Evolutionary conservation across 192 early-diverging fungal species (phyloP).

Genomic region (Polychytrium aggregatum): DNA sequence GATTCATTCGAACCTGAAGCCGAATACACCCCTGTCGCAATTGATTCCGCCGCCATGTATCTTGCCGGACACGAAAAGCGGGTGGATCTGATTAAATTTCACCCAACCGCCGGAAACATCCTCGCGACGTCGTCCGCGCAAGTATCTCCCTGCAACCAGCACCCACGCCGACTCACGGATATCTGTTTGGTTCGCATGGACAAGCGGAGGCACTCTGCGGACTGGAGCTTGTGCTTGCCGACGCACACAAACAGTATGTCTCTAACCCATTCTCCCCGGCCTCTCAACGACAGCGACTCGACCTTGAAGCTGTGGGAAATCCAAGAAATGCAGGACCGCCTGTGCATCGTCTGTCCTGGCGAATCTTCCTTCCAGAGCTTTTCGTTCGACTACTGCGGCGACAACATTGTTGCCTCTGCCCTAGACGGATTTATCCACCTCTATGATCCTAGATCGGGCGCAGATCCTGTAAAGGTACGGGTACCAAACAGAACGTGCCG

Average conservation of each 20-base stretch:
- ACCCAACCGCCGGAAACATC: constrained; percentile 11
- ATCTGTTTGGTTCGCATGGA: background rate
- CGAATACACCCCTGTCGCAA: constrained; percentile 1
- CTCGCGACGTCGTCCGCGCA: constrained; percentile 11
- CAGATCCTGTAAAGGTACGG: constrained; percentile 8
- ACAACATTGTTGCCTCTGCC: background rate
- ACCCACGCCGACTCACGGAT: background rate
- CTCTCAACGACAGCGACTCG: constrained; percentile 8
- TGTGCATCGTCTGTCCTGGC: constrained; percentile 1
- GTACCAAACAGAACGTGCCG: too few species aligned
- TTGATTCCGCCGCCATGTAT: constrained; percentile 10
- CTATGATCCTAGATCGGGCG: constrained; percentile 11
- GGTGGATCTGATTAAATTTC: constrained; percentile 15
- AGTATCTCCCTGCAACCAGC: background rate
- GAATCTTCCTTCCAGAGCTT: background rate
- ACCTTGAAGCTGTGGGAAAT: constrained; percentile 21
- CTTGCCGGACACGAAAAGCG: constrained; percentile 21
- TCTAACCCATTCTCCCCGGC: too few species aligned
- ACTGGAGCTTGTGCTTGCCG: too few species aligned
- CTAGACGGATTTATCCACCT: constrained; percentile 7
- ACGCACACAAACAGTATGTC: too few species aligned
- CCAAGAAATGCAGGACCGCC: constrained; percentile 7
- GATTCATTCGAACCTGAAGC: too few species aligned
- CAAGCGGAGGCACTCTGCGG: too few species aligned
- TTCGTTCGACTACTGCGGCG: constrained; percentile 13